Percentiles rank a stretch among this genome's conserved stretches.
Conservation (phyloP, 352 stramenopile genomes). For the Globisporangium spinosum region DNA sequence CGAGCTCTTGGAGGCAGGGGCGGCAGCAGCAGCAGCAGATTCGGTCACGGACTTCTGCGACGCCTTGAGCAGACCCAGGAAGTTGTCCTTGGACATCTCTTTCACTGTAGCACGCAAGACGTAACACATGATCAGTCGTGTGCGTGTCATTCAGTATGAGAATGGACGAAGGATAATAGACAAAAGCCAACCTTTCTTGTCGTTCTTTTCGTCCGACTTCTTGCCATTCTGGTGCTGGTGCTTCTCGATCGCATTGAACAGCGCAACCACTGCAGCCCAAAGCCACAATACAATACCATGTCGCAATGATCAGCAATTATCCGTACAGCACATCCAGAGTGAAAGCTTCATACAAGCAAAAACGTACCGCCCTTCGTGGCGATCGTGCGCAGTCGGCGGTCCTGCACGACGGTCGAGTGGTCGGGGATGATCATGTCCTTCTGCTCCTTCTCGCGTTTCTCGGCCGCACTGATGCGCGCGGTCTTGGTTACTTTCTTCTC, state of each 20-base stretch:
- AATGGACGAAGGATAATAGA: neutral
- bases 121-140: neutral
- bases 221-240: constrained; percentile 71
- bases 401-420: constrained; percentile 52
- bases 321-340: neutral
- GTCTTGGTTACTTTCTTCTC: constrained; percentile 75
- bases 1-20: constrained; percentile 41
- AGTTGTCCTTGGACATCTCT: constrained; percentile 83
- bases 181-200: constrained; percentile 50
- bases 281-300: neutral
- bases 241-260: constrained; percentile 87
- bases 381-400: constrained; percentile 73
- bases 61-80: constrained; percentile 73
- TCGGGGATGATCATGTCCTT: constrained; percentile 74
- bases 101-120: constrained; percentile 37
- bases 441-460: constrained; percentile 71
- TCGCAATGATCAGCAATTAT: neutral
- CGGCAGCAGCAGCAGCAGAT: neutral
- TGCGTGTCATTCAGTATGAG: neutral
- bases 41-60: constrained; percentile 34
- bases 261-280: constrained; percentile 51
- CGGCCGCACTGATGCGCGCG: constrained; percentile 56
- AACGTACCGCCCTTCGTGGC: constrained; percentile 71
- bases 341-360: neutral
- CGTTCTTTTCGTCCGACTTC: constrained; percentile 53